Conservation (phyloP, 2,329 filamentous ascomycete genomes). For the Trichoderma endophyticum region DNA sequence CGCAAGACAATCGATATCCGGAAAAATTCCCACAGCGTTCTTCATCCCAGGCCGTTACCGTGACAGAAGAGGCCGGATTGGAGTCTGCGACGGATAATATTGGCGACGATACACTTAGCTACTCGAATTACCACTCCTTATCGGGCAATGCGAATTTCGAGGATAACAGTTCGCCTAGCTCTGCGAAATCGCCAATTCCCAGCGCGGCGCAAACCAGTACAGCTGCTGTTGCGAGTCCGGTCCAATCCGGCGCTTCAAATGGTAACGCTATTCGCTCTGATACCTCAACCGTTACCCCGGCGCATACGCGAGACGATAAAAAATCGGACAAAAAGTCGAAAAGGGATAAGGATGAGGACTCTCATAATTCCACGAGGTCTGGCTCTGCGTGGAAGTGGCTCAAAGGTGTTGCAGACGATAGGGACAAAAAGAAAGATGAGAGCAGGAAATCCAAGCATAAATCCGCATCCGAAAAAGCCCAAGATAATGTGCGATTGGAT, state of each 20-base stretch:
- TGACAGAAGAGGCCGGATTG: slow-evolving; percentile 37
- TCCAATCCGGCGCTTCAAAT: slow-evolving; percentile 64
- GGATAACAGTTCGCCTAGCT: background rate
- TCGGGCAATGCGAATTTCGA: background rate
- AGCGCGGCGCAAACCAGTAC: slow-evolving; percentile 26
- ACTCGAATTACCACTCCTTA: background rate
- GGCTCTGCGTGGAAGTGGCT: slow-evolving; percentile 70
- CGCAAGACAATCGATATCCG: slow-evolving; percentile 26
- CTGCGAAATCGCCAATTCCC: slow-evolving; percentile 15
- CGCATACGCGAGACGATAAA: slow-evolving; percentile 61
- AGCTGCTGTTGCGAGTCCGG: slow-evolving; percentile 30
- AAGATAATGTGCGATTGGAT: slow-evolving; percentile 81
- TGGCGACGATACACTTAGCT: background rate
- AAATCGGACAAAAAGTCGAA: slow-evolving; percentile 72
- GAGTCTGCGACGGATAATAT: slow-evolving; percentile 34
- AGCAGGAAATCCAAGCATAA: slow-evolving; percentile 66
- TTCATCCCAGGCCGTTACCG: slow-evolving; percentile 44
- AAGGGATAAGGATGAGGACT: slow-evolving; percentile 65
- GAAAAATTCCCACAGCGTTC: slow-evolving; percentile 50
- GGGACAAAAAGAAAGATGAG: slow-evolving; percentile 58
- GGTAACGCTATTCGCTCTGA: slow-evolving; percentile 68
- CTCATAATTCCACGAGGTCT: slow-evolving; percentile 64
- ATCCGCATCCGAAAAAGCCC: slow-evolving; percentile 52
- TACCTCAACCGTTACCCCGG: slow-evolving; percentile 73
- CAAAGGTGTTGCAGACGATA: slow-evolving; percentile 71